Evolutionary conservation across 106 monocot genomes (phyloP).

Genomic region (Dioscorea alata): DNA sequence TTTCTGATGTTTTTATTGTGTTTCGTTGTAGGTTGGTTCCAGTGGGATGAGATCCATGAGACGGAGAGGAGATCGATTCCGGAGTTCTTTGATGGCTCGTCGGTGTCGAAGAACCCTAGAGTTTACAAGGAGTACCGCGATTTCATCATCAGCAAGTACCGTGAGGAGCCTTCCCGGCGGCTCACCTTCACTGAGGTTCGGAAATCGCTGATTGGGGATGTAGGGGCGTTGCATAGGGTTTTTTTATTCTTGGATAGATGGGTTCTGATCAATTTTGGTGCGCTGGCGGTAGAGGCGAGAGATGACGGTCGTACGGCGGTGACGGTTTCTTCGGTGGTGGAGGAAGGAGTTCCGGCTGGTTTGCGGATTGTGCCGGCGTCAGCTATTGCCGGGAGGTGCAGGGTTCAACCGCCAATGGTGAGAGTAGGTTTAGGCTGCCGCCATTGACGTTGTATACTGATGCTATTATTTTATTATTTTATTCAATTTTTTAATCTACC

Average conservation of each 20-base stretch:
- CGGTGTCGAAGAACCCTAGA: slow-evolving; percentile 64
- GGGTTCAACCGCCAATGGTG: slow-evolving; percentile 3
- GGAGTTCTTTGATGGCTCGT: slow-evolving; percentile 75
- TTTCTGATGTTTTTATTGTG: background rate
- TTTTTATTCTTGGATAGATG: slow-evolving; percentile 58
- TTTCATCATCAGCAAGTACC: slow-evolving; percentile 86
- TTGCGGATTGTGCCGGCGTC: slow-evolving; percentile 39
- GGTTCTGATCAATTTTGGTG: slow-evolving; percentile 77
- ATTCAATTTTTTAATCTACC: too few species aligned
- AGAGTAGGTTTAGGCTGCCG: slow-evolving; percentile 39
- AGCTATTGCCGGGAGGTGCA: background rate
- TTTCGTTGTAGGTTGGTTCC: slow-evolving; percentile 68
- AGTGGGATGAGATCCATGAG: slow-evolving; percentile 89
- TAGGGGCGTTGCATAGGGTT: slow-evolving; percentile 49
- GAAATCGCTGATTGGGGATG: slow-evolving; percentile 70
- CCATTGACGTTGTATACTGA: slow-evolving; percentile 72
- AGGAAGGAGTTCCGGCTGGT: slow-evolving; percentile 29
- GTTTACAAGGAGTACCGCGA: slow-evolving; percentile 96
- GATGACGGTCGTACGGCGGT: slow-evolving; percentile 18
- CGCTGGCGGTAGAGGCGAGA: background rate
- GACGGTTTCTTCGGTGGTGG: slow-evolving; percentile 15
- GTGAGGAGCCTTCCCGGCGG: slow-evolving; percentile 54
- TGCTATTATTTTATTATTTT: too few species aligned
- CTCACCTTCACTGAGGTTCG: slow-evolving; percentile 81
- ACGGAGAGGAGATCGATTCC: slow-evolving; percentile 53